Base-by-base conservation (phyloP, 208 protist species). In the Leishmania martiniquensis region DNA sequence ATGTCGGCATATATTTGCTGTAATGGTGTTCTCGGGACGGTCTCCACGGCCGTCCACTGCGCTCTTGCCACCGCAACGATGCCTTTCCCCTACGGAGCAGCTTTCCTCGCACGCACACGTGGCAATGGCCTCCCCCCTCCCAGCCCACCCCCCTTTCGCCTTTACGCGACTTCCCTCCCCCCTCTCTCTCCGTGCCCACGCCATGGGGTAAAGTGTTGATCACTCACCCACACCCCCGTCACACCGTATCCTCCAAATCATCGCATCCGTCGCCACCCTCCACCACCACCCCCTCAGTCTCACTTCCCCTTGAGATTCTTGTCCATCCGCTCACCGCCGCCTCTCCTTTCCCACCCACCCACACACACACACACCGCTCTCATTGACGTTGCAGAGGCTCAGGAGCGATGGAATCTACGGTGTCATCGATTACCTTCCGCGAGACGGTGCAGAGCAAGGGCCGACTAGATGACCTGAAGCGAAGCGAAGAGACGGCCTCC, bases 371-470 rank as follows among this genome's bases (percentile, higher is more conserved):
- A 1, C 47, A 29, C 60, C n/a, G 22, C 45, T 29, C 34, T 55
- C 32, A 68, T n/a, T 2, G 22, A 45, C 63, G 39, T n/a, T 39
- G 47, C 63, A 29, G 22, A 0, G 29, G 9, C 63, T 15, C 4
- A 68, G 39, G 22, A 68, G 70, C 75, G 72, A 76, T 82, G 62
- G 52, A 59, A 65, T 79, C 73, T 65, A 25, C 57, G 45, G 60
- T 59, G 37, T 79, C 80, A 42, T 84, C 80, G 44, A 80, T 80
- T 52, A 51, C 49, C 59, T 77, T 85, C 70, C 49, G 45, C 49
- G 80, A 79, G 54, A 42, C 54, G 49, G 62, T 73, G 37, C 52
- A n/a, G 54, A 70, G 6, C 67, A 65, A 45, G 25, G 32, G 34
- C 22, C 62, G 1, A 22, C 59, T 4, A 51, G 77, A 57, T 25